Conservation (phyloP, 495 filamentous ascomycete genomes). For the Penicillium salamii region DNA sequence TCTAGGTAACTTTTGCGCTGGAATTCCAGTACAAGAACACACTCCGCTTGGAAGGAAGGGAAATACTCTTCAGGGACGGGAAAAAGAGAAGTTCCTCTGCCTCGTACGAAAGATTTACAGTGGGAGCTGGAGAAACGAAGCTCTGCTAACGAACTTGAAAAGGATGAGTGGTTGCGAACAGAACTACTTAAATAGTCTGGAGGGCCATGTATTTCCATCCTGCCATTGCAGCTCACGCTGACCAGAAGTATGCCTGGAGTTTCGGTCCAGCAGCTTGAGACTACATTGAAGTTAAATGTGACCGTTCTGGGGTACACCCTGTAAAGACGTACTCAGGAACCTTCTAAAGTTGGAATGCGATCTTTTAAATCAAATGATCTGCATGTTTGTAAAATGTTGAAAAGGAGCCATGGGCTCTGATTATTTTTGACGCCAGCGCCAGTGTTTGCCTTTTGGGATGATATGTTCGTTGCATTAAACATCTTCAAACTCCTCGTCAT, state of each 20-base stretch:
- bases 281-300: no score
- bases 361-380: no score
- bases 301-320: no score
- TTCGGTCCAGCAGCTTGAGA: no score
- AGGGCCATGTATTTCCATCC: no score
- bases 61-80: conserved; percentile 12
- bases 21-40: conserved; percentile 10
- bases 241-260: no score
- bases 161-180: conserved; percentile 9
- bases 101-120: conserved; percentile 15
- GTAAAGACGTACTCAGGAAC: no score
- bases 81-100: conserved; percentile 6
- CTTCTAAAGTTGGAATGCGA: no score
- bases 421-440: conserved; percentile 19
- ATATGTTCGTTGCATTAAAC: conserved; percentile 20
- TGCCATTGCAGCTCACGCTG: no score
- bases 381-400: no score
- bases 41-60: conserved; percentile 27
- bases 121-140: conserved; percentile 15
- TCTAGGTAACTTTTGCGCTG: conserved; percentile 18
- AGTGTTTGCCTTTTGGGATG: not conserved
- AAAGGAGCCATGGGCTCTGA: not conserved
- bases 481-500: conserved; percentile 55
- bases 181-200: no score
- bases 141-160: conserved; percentile 8